Evolutionary conservation across 495 filamentous ascomycete genomes (phyloP).

Genomic region (Talaromyces liani): DNA sequence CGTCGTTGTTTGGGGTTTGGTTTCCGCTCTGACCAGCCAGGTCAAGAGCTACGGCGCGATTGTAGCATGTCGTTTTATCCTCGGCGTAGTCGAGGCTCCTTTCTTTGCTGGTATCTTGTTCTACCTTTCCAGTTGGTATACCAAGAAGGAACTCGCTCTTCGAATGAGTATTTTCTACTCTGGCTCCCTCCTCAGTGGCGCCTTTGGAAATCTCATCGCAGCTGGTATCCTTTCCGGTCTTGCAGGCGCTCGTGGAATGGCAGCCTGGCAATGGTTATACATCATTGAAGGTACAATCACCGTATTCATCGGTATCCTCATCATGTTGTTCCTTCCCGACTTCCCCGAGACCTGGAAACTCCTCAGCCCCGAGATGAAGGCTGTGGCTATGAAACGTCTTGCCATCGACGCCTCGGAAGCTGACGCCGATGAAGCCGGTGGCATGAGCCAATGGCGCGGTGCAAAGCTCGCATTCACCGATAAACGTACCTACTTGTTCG

Average conservation of each 20-base stretch:
- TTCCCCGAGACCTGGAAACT: slow-evolving; percentile 42
- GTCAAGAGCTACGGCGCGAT: slow-evolving; percentile 45
- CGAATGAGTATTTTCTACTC: slow-evolving; percentile 62
- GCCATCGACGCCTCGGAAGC: slow-evolving; percentile 40
- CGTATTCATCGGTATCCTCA: slow-evolving; percentile 28
- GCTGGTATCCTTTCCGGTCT: slow-evolving; percentile 42
- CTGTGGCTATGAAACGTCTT: slow-evolving; percentile 42
- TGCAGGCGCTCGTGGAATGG: slow-evolving; percentile 29
- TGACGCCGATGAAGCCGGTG: slow-evolving; percentile 40
- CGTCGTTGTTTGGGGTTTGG: slow-evolving; percentile 45
- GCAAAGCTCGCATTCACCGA: slow-evolving; percentile 46
- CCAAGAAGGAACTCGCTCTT: slow-evolving; percentile 46
- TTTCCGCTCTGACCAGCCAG: slow-evolving; percentile 44
- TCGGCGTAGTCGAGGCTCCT: slow-evolving; percentile 44
- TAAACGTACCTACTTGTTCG: slow-evolving; percentile 42
- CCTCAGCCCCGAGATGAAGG: slow-evolving; percentile 39
- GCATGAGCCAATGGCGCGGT: slow-evolving; percentile 40
- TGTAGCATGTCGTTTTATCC: slow-evolving; percentile 46
- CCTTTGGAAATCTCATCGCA: slow-evolving; percentile 58
- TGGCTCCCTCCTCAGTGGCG: slow-evolving; percentile 53
- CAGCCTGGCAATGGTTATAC: slow-evolving; percentile 47
- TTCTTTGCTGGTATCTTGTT: slow-evolving; percentile 46
- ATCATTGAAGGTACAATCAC: slow-evolving; percentile 43
- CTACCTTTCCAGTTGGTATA: slow-evolving; percentile 56
- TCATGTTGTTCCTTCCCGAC: slow-evolving; percentile 38